A percentile compares a stretch with the other conserved stretches of the same genome.
These are phyloP conservation scores for Fusarium nematophilum DNA, from an alignment of 2,329 filamentous ascomycete species.

Conservation along the genomic window DNA sequence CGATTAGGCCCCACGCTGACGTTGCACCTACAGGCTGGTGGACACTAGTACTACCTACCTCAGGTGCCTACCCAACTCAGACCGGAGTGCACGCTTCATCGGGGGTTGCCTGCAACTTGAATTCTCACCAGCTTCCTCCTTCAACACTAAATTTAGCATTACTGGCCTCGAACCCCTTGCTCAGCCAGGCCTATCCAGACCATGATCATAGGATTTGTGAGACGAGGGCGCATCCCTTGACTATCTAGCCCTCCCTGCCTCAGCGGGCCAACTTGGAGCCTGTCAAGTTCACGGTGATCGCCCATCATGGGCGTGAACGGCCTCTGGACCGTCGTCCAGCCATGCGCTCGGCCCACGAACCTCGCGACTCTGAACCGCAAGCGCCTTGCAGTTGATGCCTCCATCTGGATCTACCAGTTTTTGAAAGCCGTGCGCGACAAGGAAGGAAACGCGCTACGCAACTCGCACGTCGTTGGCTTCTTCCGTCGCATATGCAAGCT, in stretches of 20 bases:
- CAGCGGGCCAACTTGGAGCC: not conserved
- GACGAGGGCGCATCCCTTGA: slow-evolving; percentile 39
- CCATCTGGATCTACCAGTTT: slow-evolving; percentile 99
- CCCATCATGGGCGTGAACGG: slow-evolving; percentile 92
- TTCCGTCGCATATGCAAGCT: slow-evolving; percentile 98
- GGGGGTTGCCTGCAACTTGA: slow-evolving; percentile 4
- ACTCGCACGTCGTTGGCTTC: slow-evolving; percentile 96
- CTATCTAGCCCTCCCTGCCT: slow-evolving; percentile 14
- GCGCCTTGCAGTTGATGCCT: slow-evolving; percentile 95
- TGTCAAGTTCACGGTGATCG: slow-evolving; percentile 23
- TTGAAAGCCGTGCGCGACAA: slow-evolving; percentile 98
- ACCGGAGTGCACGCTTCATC: too few relatives aligned
- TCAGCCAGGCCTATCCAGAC: not conserved
- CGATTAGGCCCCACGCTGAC: not conserved
- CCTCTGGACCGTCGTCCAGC: slow-evolving; percentile 95
- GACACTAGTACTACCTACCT: slow-evolving; percentile 6
- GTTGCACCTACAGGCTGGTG: slow-evolving; percentile 1
- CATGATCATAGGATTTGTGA: slow-evolving; percentile 21
- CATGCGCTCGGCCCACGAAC: slow-evolving; percentile 94
- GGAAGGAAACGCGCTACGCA: slow-evolving; percentile 95
- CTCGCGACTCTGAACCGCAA: slow-evolving; percentile 96
- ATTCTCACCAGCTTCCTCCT: not conserved
- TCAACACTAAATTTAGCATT: not conserved
- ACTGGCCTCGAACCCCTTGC: not conserved
- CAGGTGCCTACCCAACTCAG: not conserved